A percentile compares a stretch with the other conserved stretches of the same genome.
Evolutionary conservation across 2,329 filamentous ascomycete genomes (phyloP).

Genomic region (Cercospora zeina): DNA sequence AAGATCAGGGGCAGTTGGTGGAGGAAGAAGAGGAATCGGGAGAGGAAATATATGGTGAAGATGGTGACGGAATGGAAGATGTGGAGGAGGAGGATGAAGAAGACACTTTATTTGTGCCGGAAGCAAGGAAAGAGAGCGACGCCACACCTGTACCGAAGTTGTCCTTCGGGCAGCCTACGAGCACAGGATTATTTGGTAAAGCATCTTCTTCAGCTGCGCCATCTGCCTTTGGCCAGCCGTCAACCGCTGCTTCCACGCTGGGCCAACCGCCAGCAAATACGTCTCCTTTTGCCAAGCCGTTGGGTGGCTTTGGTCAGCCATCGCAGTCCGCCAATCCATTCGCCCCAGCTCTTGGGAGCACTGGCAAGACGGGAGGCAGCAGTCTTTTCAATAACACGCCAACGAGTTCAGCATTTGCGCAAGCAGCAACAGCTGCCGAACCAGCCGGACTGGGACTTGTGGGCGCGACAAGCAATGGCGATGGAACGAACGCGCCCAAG

Average conservation of each 20-base stretch:
- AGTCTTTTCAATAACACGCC: conserved; percentile 1
- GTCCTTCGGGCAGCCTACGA: conserved; percentile 23
- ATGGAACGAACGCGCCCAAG: background rate
- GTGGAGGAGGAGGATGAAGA: conserved; percentile 37
- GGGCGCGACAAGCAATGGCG: background rate
- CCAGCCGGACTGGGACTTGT: conserved; percentile 3
- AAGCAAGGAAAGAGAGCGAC: conserved; percentile 25
- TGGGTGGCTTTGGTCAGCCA: conserved; percentile 23
- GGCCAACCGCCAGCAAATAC: conserved; percentile 12
- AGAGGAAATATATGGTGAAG: conserved; percentile 32
- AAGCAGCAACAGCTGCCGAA: background rate
- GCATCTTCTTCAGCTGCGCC: conserved; percentile 17
- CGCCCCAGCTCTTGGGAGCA: conserved; percentile 7
- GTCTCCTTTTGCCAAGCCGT: conserved; percentile 26
- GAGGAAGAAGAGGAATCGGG: conserved; percentile 42
- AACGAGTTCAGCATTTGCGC: background rate
- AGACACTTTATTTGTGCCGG: conserved; percentile 48
- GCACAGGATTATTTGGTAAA: conserved; percentile 18
- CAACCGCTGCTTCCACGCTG: conserved; percentile 7
- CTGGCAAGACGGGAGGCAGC: background rate
- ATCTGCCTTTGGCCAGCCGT: conserved; percentile 25
- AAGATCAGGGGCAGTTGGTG: conserved; percentile 51
- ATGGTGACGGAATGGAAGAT: conserved; percentile 34
- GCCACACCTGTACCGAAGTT: conserved; percentile 11
- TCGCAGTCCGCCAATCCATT: conserved; percentile 17